phyloP scores from a whole-genome alignment of 2,329 filamentous ascomycete genomes.

The Trichoderma koningiopsis region DNA sequence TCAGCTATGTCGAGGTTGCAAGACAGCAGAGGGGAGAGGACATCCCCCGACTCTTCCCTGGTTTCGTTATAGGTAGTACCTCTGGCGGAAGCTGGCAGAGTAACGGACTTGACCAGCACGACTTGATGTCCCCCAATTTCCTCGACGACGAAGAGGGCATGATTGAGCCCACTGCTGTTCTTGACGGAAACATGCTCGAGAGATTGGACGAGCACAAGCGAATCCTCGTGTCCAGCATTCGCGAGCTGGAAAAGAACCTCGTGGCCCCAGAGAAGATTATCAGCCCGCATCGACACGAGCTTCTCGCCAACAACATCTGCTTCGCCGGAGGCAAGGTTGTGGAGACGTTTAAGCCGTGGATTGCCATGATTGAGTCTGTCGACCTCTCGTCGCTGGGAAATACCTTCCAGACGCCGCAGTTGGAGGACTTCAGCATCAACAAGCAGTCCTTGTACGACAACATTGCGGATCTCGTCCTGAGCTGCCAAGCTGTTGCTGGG shows the following conservation, averaged over 20 bases:
- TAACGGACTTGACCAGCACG: slow-evolving; percentile 64
- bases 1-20: slow-evolving; percentile 94
- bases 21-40: slow-evolving; percentile 90
- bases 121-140: slow-evolving; percentile 79
- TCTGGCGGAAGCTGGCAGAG: slow-evolving; percentile 87
- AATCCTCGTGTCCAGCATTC: slow-evolving; percentile 80
- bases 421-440: slow-evolving; percentile 83
- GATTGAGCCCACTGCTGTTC: slow-evolving; percentile 68
- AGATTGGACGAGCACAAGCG: slow-evolving; percentile 83
- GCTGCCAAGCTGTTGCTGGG: slow-evolving; percentile 88
- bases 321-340: slow-evolving; percentile 76
- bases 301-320: slow-evolving; percentile 82
- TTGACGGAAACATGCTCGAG: slow-evolving; percentile 79
- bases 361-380: slow-evolving; percentile 87
- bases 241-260: slow-evolving; percentile 84
- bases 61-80: slow-evolving; percentile 85
- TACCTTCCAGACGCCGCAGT: slow-evolving; percentile 78
- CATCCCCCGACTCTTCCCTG: slow-evolving; percentile 88
- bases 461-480: slow-evolving; percentile 82
- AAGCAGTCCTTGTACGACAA: slow-evolving; percentile 95
- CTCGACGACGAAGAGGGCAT: slow-evolving; percentile 78
- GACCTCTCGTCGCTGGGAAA: slow-evolving; percentile 79
- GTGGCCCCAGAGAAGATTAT: slow-evolving; percentile 78
- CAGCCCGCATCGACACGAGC: slow-evolving; percentile 73
- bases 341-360: slow-evolving; percentile 87